Conservation (phyloP, 345 rosid species). For the Hypericum perforatum region DNA sequence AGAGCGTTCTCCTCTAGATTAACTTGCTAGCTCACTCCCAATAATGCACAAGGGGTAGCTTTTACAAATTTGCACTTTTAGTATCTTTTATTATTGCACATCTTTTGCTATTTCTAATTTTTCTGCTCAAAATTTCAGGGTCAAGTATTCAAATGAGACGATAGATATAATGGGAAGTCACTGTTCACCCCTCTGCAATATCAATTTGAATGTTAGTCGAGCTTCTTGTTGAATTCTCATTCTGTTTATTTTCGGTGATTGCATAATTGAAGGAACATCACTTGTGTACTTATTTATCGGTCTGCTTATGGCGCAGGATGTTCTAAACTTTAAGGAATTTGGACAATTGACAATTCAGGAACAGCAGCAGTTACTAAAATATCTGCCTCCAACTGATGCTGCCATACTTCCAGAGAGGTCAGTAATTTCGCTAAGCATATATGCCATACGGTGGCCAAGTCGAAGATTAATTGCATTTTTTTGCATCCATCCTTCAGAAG, state of each 20-base stretch:
- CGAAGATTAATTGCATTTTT: too few relatives aligned
- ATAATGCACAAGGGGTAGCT: neutral
- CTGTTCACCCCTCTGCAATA: slow-evolving; percentile 56
- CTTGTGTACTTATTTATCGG: neutral
- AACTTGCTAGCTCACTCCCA: neutral
- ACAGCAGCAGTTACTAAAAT: slow-evolving; percentile 62
- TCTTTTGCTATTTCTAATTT: slow-evolving; percentile 7
- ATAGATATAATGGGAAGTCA: slow-evolving; percentile 43
- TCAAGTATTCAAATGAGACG: slow-evolving; percentile 50
- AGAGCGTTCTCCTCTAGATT: too few relatives aligned
- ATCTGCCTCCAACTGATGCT: slow-evolving; percentile 59
- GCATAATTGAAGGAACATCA: neutral
- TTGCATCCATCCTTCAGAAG: too few relatives aligned
- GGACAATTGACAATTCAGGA: slow-evolving; percentile 62
- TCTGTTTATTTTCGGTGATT: neutral
- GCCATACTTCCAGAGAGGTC: slow-evolving; percentile 55
- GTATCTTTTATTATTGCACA: neutral
- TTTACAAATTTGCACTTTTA: neutral
- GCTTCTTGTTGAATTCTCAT: neutral
- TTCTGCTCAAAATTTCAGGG: slow-evolving; percentile 46
- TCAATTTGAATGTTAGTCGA: slow-evolving; percentile 61
- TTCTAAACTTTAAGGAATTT: slow-evolving; percentile 76
- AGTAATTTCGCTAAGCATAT: neutral
- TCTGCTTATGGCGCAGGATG: slow-evolving; percentile 38
- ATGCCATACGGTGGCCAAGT: too few relatives aligned